These are phyloP conservation scores for Rhizophlyctis rosea DNA, from an alignment of 192 early-diverging fungal genomes.

Conservation along the genomic window DNA sequence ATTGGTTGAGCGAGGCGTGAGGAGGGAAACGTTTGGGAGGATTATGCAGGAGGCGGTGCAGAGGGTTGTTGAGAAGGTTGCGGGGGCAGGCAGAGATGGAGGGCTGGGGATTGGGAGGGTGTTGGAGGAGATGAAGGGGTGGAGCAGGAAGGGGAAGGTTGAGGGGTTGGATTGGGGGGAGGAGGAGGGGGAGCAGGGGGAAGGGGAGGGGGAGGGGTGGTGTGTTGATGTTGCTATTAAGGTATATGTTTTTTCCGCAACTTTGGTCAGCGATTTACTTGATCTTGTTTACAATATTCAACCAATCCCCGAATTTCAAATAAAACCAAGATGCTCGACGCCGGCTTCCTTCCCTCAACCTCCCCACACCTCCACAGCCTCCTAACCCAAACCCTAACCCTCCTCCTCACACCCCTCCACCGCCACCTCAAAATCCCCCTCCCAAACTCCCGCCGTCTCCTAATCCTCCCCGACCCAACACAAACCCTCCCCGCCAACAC, in stretches of 20 bases:
- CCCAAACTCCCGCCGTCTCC: slow-evolving; percentile 19
- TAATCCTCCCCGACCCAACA: slow-evolving; percentile 21
- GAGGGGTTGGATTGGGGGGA: too few species aligned
- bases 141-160: too few species aligned
- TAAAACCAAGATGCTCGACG: too few species aligned
- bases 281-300: too few species aligned
- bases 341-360: slow-evolving; percentile 11
- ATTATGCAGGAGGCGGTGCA: neutral
- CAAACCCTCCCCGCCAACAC: neutral
- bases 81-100: too few species aligned
- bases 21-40: too few species aligned
- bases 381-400: neutral
- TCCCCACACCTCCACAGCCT: slow-evolving; percentile 4
- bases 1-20: slow-evolving; percentile 4
- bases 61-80: neutral
- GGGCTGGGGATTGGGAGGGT: too few species aligned
- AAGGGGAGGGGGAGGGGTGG: too few species aligned
- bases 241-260: too few species aligned
- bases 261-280: too few species aligned
- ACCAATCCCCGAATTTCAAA: too few species aligned
- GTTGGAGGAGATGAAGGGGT: too few species aligned
- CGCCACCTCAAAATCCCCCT: slow-evolving; percentile 8
- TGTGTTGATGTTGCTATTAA: neutral
- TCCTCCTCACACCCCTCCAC: neutral
- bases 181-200: neutral